Percentiles rank a stretch among this genome's conserved stretches.
phyloP scores from a whole-genome alignment of 1,284 basidiomycete genomes.

The Microbotryum saponariae region DNA sequence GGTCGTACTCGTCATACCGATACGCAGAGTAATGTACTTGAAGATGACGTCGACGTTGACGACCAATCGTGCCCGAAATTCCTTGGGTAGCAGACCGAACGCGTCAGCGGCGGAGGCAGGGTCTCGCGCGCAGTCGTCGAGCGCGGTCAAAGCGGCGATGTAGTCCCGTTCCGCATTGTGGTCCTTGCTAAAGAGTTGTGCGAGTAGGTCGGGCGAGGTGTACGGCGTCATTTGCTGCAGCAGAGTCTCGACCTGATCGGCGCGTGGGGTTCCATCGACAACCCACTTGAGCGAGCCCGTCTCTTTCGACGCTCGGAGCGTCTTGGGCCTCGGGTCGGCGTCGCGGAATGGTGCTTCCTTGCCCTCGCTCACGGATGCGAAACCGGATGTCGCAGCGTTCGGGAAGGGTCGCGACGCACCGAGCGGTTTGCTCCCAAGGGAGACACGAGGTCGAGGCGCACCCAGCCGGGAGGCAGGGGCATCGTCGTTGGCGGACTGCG shows the following conservation, averaged over 20 bases:
- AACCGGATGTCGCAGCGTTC: slow-evolving; percentile 35
- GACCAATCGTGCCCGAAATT: slow-evolving; percentile 61
- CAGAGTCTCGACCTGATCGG: slow-evolving; percentile 69
- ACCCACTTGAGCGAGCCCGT: slow-evolving; percentile 46
- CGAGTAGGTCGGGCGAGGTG: slow-evolving; percentile 65
- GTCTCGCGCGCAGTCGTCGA: slow-evolving; percentile 60
- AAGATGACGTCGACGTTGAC: slow-evolving; percentile 87
- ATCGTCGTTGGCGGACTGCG: slow-evolving; percentile 16
- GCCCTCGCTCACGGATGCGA: slow-evolving; percentile 49
- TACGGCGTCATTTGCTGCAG: slow-evolving; percentile 87
- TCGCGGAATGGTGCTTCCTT: slow-evolving; percentile 55
- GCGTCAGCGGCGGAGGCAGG: slow-evolving; percentile 54
- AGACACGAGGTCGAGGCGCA: slow-evolving; percentile 35
- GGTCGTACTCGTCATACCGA: slow-evolving; percentile 89
- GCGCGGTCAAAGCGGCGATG: slow-evolving; percentile 62
- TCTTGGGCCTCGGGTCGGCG: slow-evolving; percentile 66
- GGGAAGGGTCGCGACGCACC: slow-evolving; percentile 37
- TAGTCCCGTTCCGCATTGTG: slow-evolving; percentile 93
- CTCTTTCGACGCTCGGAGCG: slow-evolving; percentile 67
- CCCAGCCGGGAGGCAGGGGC: slow-evolving; percentile 7
- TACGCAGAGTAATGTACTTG: slow-evolving; percentile 87
- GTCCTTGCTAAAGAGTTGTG: slow-evolving; percentile 85
- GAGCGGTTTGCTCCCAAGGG: slow-evolving; percentile 20
- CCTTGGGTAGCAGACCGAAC: slow-evolving; percentile 50
- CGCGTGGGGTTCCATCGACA: slow-evolving; percentile 69